Conservation (phyloP, 139 green algal species). For the Chlamydomonas schloesseri region DNA sequence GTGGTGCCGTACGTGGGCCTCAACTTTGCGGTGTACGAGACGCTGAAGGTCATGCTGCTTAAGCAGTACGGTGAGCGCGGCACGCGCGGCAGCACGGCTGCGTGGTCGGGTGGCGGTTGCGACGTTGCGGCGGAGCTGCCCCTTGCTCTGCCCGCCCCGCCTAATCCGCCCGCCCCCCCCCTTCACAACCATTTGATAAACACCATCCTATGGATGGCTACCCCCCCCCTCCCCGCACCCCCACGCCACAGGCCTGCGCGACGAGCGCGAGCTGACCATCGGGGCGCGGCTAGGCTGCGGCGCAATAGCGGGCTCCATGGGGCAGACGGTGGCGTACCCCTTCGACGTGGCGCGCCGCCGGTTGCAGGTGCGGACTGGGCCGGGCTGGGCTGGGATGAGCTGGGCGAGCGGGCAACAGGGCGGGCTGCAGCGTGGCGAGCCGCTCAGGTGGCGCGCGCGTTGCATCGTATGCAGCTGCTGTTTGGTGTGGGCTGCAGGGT, state of each 20-base stretch:
- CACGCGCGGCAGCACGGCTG: not conserved
- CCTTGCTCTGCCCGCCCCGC: too few species aligned
- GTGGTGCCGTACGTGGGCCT: slow-evolving; percentile 98
- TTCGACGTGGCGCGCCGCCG: slow-evolving; percentile 95
- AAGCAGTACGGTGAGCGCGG: slow-evolving; percentile 75
- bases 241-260: slow-evolving; percentile 63
- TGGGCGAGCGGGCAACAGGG: too few species aligned
- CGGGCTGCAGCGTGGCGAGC: too few species aligned
- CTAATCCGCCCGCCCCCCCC: too few species aligned
- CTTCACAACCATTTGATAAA: too few species aligned
- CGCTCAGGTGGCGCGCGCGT: too few species aligned
- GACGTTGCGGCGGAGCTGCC: not conserved
- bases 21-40: slow-evolving; percentile 99
- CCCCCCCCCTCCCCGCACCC: too few species aligned
- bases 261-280: slow-evolving; percentile 90
- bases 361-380: slow-evolving; percentile 93
- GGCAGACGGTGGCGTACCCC: slow-evolving; percentile 98
- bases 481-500: too few species aligned
- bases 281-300: slow-evolving; percentile 89
- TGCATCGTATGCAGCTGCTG: too few species aligned
- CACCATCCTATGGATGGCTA: too few species aligned
- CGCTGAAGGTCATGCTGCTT: slow-evolving; percentile 88
- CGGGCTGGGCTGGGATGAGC: too few species aligned
- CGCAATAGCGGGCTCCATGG: slow-evolving; percentile 90
- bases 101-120: not conserved